Evolutionary conservation across 2,329 filamentous ascomycete species (phyloP).

Genomic region (Sclerotinia nivalis): DNA sequence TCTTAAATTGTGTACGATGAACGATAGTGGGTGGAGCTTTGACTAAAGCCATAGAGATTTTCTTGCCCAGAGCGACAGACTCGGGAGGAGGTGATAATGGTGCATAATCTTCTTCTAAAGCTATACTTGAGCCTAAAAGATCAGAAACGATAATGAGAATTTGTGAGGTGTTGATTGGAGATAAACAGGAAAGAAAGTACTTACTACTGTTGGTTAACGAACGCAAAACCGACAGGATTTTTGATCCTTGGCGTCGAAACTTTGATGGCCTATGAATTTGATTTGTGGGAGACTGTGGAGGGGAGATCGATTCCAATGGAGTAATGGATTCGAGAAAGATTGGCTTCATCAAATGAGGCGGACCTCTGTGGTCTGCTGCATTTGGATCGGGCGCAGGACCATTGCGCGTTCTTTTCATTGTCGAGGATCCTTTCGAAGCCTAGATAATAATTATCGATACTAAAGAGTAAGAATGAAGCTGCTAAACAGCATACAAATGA

Average conservation of each 20-base stretch:
- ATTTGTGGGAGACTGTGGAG: slow-evolving; percentile 34
- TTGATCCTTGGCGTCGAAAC: slow-evolving; percentile 46
- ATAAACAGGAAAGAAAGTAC: background rate
- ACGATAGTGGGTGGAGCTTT: slow-evolving; percentile 47
- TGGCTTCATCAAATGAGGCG: background rate
- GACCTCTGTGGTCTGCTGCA: slow-evolving; percentile 1
- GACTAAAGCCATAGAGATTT: slow-evolving; percentile 46
- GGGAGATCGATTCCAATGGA: slow-evolving; percentile 28
- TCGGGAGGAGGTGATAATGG: slow-evolving; percentile 7
- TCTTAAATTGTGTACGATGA: slow-evolving; percentile 45
- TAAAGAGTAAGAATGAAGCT: slow-evolving; percentile 20
- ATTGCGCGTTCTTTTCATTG: slow-evolving; percentile 34
- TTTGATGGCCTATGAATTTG: slow-evolving; percentile 41
- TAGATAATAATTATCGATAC: slow-evolving; percentile 18
- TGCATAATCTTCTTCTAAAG: slow-evolving; percentile 15
- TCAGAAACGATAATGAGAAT: background rate
- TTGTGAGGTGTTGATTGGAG: background rate
- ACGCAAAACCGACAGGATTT: slow-evolving; percentile 47
- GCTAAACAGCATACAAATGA: slow-evolving; percentile 16
- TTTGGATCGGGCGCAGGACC: slow-evolving; percentile 23
- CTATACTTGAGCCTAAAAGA: background rate
- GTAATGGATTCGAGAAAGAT: background rate
- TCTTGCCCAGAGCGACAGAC: slow-evolving; percentile 29
- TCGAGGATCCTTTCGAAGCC: background rate
- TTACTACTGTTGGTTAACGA: slow-evolving; percentile 46